Base-by-base conservation (phyloP, 306 rosid species). In the Pyrus pyrifolia region DNA sequence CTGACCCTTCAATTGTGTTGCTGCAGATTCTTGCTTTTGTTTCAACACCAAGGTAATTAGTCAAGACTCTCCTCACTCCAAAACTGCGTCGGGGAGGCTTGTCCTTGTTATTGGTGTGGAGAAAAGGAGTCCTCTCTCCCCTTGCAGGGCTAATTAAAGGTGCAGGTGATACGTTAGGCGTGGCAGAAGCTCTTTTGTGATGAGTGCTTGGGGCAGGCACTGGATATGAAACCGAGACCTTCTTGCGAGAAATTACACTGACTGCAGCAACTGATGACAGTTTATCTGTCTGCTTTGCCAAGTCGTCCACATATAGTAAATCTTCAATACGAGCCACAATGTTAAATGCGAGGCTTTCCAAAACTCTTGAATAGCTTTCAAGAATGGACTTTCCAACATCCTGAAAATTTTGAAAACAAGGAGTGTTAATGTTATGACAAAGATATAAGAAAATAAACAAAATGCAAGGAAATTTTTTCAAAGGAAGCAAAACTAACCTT, bases 301-400 rank as follows among this genome's bases (percentile, higher is more conserved):
- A 76, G 81, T 95, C 97, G 71, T 95, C 99, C 30, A 90, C 97
- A 45, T 95, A 83, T 6, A 92, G 83, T 67, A 95, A 78, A 80
- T 95, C 99, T 67, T 95, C 97, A 1, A 95, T 95, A 3, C 99
- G 95, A 44, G 99, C 93, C 29, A 90, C 88, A 74, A 92, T 85
- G 83, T 95, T 95, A 57, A 85, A 95, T 44, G 97, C 96, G 67
- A 90, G 82, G 89, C 99, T 92, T 90, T 95, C 99, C 80, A 95
- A 76, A 23, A 92, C 97, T 76, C 99, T 89, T 55, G 99, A 95
- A 72, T 92, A 95, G 93, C 97, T 88, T 82, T 95, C 99, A 63
- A 95, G 86, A 75, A 95, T 83, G 19, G 99, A 89, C 80, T 95
- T 95, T 23, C 99, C 99, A 70, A 92, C 88, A 83, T 95, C 99